Conservation (phyloP, 108 stramenopile species). For the Stephanodiscus minutulus region DNA sequence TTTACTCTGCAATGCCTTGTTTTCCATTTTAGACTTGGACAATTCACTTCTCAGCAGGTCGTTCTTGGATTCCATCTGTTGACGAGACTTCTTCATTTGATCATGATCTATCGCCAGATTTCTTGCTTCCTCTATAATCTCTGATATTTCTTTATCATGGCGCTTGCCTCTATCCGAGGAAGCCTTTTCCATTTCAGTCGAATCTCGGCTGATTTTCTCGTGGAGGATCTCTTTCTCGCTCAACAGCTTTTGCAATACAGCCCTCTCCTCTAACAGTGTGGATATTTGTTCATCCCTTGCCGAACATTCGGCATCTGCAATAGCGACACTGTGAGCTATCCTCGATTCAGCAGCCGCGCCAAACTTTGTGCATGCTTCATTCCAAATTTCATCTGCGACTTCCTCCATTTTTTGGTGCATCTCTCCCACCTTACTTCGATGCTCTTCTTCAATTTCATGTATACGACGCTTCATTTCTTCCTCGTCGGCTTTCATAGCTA, state of each 20-base stretch:
- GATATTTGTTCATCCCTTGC: conserved; percentile 23
- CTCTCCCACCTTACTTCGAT: conserved; percentile 8
- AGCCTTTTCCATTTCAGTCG: conserved; percentile 4
- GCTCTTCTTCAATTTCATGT: conserved; percentile 6
- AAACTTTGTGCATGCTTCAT: conserved; percentile 13
- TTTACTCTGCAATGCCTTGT: conserved; percentile 11
- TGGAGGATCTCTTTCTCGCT: conserved; percentile 14
- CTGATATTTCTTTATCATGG: conserved; percentile 15
- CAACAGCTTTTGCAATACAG: conserved; percentile 12
- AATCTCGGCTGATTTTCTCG: conserved; percentile 2
- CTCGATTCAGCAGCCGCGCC: not conserved
- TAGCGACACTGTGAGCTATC: conserved; percentile 4
- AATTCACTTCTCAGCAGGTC: conserved; percentile 14
- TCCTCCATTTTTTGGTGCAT: conserved; percentile 14
- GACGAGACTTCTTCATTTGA: conserved; percentile 3
- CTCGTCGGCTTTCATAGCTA: conserved; percentile 12
- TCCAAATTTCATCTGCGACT: conserved; percentile 17
- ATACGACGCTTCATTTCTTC: not conserved
- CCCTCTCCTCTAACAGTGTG: conserved; percentile 8
- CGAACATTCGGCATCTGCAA: conserved; percentile 26
- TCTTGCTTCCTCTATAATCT: not conserved
- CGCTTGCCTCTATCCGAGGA: conserved; percentile 9
- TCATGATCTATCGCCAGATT: conserved; percentile 10
- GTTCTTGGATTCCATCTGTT: conserved; percentile 10
- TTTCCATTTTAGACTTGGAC: not conserved